phyloP scores from a whole-genome alignment of 768 basidiomycete species.

The Infundibulicybe gibba region DNA sequence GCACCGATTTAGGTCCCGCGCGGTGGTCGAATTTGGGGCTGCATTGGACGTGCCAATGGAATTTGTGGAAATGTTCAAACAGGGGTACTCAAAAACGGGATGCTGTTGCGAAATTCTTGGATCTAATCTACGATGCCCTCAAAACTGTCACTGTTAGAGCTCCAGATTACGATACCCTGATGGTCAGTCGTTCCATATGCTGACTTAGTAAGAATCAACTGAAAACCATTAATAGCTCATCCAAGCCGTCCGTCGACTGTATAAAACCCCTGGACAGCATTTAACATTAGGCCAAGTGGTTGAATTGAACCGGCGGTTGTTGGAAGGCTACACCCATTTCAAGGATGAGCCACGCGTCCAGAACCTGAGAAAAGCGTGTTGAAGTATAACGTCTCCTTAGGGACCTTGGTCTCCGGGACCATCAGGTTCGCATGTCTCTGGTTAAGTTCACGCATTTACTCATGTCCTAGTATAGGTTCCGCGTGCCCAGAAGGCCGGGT shows the following conservation, averaged over 20 bases:
- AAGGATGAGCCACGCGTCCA: constrained; percentile 89
- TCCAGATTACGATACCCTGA: constrained; percentile 96
- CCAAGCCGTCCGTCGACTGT: constrained; percentile 90
- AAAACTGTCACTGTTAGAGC: constrained; percentile 96
- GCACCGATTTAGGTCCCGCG: constrained; percentile 90
- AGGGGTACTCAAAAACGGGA: constrained; percentile 86
- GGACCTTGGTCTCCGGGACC: constrained; percentile 90
- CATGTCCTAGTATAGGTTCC: constrained; percentile 59
- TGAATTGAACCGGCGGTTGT: constrained; percentile 87
- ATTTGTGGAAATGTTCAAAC: constrained; percentile 84
- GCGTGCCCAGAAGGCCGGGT: constrained; percentile 76
- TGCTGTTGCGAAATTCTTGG: constrained; percentile 84
- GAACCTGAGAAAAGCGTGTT: constrained; percentile 73
- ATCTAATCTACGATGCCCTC: constrained; percentile 87
- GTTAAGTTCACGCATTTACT: constrained; percentile 1
- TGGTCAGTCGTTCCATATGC: constrained; percentile 51
- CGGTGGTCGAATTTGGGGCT: constrained; percentile 94
- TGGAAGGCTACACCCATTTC: constrained; percentile 91
- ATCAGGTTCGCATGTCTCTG: constrained; percentile 56
- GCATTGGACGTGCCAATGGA: constrained; percentile 91
- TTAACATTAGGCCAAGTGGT: constrained; percentile 94
- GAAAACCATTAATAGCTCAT: constrained; percentile 58
- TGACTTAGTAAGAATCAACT: constrained; percentile 5
- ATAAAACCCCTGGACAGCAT: constrained; percentile 92
- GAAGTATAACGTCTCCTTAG: constrained; percentile 87